These are phyloP conservation scores for Saturnispora gosingensis DNA, from an alignment of 805 yeast genomes.

Conservation along the genomic window DNA sequence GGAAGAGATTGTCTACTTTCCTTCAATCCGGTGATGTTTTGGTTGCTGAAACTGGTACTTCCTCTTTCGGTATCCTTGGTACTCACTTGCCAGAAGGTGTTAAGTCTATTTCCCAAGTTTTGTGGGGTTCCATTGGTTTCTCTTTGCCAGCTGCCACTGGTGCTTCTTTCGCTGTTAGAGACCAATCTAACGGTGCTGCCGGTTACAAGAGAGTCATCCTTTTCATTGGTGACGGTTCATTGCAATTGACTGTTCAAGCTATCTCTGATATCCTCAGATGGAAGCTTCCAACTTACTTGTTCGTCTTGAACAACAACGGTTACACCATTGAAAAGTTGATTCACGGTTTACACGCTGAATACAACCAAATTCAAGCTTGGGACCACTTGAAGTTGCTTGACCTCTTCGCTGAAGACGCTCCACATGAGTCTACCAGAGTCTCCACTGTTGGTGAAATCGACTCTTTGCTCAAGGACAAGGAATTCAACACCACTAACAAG, in stretches of 20 bases:
- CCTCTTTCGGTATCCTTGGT: conserved; percentile 63
- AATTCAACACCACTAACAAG: conserved; percentile 46
- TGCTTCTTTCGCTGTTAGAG: conserved; percentile 61
- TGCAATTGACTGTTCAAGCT: conserved; percentile 67
- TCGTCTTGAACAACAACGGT: conserved; percentile 63
- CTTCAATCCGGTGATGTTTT: conserved; percentile 58
- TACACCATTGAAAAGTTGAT: conserved; percentile 69
- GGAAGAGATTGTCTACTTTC: conserved; percentile 58
- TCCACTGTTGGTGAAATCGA: conserved; percentile 51
- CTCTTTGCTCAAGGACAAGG: conserved; percentile 35
- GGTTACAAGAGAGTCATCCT: conserved; percentile 46
- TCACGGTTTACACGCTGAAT: conserved; percentile 56
- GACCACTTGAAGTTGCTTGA: conserved; percentile 49
- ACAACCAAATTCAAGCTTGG: conserved; percentile 65
- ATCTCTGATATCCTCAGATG: conserved; percentile 61
- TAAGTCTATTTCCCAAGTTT: conserved; percentile 61
- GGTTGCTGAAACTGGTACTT: conserved; percentile 67
- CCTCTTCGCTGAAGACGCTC: conserved; percentile 47
- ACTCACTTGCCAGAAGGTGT: conserved; percentile 54
- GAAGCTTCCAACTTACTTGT: conserved; percentile 58
- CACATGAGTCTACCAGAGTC: conserved; percentile 46
- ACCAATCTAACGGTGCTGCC: conserved; percentile 43
- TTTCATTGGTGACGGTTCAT: conserved; percentile 69
- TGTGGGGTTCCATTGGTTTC: conserved; percentile 72
- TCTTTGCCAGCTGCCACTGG: conserved; percentile 61